Base-by-base conservation (phyloP, 768 basidiomycete genomes). In the Pleurotus tuber-regium region DNA sequence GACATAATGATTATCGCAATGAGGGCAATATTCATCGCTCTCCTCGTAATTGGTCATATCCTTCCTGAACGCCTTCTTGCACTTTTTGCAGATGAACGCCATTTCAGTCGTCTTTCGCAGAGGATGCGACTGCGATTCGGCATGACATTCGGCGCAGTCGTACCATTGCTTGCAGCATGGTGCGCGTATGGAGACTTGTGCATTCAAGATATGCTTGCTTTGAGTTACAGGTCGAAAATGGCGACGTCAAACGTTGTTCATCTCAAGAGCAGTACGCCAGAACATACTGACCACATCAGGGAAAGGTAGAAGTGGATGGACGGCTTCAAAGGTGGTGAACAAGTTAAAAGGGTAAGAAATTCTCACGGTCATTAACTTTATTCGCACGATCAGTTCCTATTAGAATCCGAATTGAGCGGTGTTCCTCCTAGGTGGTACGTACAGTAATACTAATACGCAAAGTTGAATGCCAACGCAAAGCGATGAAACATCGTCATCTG, bases 111-210 rank as follows among this genome's bases (percentile, higher is more conserved):
- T 90, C 68, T 83, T 87, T 5, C 69, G 65, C 25, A 99, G 74
- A 1, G 56, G 60, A 60, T 99, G 96, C 48, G 80, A 82, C 63
- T 92, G 81, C 1, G 76, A 63, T 59, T 97, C 96, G 0, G 83
- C 90, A 64, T 99, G 96, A 66, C 97, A 99, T 71, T 98, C 87
- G 2, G 94, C 74, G 63, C 96, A 98, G 74, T 99, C 97, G 63
- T 83, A 98, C 95, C 96, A 99, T 61, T 86, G 87, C 67, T 91
- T 89, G 82, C 97, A 98, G 70, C 97, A 98, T 3, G 95, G 94
- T 4, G 96, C 92, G 23, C 96, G 87, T 59, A 99, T 91, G 30
- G 95, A 80, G 19, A 97, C 97, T 71, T 98, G 96, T 0, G 91
- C 92, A 69, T 99, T 99, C 43, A 99, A 72, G 55, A 99, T 80